phyloP scores from a whole-genome alignment of 2,329 filamentous ascomycete species.

The Lasiodiplodia theobromae region DNA sequence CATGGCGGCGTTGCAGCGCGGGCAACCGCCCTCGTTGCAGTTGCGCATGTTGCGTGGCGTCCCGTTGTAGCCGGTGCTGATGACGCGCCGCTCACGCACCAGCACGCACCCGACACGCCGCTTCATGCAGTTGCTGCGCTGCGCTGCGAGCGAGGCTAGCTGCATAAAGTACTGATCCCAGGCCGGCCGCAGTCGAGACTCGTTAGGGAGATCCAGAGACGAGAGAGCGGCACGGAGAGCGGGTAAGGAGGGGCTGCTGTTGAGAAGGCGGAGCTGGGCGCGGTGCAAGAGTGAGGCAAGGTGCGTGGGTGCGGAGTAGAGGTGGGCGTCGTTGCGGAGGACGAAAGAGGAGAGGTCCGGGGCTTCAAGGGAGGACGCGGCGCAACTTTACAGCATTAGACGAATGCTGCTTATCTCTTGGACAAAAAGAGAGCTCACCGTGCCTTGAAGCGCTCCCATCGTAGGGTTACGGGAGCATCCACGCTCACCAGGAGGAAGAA shows the following conservation, averaged over 20 bases:
- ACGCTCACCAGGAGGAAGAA: slow-evolving; percentile 94
- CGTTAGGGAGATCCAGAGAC: slow-evolving; percentile 77
- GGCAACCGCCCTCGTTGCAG: slow-evolving; percentile 90
- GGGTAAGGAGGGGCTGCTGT: slow-evolving; percentile 75
- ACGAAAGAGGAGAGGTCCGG: slow-evolving; percentile 67
- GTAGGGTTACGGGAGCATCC: slow-evolving; percentile 83
- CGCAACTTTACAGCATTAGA: slow-evolving; percentile 51
- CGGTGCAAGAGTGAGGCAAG: slow-evolving; percentile 80
- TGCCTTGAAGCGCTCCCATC: slow-evolving; percentile 79
- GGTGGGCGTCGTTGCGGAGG: slow-evolving; percentile 72
- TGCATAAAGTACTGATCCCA: slow-evolving; percentile 99
- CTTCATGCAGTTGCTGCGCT: slow-evolving; percentile 98
- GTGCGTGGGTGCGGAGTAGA: slow-evolving; percentile 71
- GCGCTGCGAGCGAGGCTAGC: slow-evolving; percentile 87
- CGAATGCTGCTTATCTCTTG: background rate
- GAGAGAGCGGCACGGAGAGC: slow-evolving; percentile 76
- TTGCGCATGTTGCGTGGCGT: slow-evolving; percentile 90
- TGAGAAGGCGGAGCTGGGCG: slow-evolving; percentile 85
- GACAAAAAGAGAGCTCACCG: slow-evolving; percentile 45
- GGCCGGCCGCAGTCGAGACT: slow-evolving; percentile 80
- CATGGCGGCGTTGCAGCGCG: slow-evolving; percentile 80
- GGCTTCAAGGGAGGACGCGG: slow-evolving; percentile 54
- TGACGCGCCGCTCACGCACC: slow-evolving; percentile 83
- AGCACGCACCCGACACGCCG: slow-evolving; percentile 93
- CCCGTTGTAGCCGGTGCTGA: slow-evolving; percentile 96